A percentile compares a stretch with the other conserved stretches of the same genome.
These are phyloP conservation scores for Verbena officinalis DNA, from an alignment of 257 asterid genomes.

Conservation along the genomic window DNA sequence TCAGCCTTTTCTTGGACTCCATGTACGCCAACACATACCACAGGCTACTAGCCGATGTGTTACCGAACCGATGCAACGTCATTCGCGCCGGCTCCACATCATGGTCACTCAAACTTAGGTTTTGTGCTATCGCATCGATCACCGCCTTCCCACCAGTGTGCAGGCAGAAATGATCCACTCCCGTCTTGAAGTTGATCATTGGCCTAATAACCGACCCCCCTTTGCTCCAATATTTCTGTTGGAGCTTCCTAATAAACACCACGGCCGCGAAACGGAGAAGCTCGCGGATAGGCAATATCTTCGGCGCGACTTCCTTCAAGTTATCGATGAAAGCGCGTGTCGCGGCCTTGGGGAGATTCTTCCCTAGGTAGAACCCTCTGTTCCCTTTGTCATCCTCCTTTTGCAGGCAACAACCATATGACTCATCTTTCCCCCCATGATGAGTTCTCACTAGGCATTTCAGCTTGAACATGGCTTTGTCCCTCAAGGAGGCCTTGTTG, in stretches of 20 bases:
- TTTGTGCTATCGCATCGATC: conserved; percentile 62
- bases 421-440: conserved; percentile 61
- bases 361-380: conserved; percentile 59
- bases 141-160: conserved; percentile 93
- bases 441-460: conserved; percentile 63
- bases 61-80: conserved; percentile 82
- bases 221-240: conserved; percentile 30
- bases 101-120: conserved; percentile 41
- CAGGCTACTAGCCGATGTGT: conserved; percentile 76
- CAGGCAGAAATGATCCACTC: conserved; percentile 72
- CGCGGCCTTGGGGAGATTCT: conserved; percentile 67
- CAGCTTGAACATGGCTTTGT: conserved; percentile 51
- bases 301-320: conserved; percentile 58
- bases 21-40: conserved; percentile 82
- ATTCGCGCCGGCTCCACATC: conserved; percentile 84
- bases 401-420: conserved; percentile 61
- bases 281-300: conserved; percentile 57
- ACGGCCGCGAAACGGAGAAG: conserved; percentile 39
- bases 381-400: conserved; percentile 57
- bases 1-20: conserved; percentile 72
- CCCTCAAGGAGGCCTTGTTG: conserved; percentile 24
- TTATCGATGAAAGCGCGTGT: conserved; percentile 68
- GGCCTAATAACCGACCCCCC: conserved; percentile 24
- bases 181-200: conserved; percentile 49
- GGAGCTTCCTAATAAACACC: conserved; percentile 3